These are phyloP conservation scores for Hypoxylon sp. DNA, from an alignment of 2,329 filamentous ascomycete genomes.

Conservation along the genomic window DNA sequence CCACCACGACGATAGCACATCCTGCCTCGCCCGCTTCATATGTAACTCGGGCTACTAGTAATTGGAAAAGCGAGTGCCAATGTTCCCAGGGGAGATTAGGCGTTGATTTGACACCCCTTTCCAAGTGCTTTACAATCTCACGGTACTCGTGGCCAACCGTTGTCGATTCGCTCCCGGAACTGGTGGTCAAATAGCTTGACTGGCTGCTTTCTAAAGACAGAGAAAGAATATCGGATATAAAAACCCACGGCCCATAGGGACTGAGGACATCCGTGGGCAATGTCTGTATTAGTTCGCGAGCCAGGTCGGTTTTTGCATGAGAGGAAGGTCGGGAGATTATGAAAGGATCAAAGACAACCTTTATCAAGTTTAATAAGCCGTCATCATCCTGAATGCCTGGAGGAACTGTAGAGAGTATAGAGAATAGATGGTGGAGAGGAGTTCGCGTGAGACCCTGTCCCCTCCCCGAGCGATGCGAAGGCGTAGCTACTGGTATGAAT, in stretches of 20 bases:
- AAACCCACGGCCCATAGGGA: conserved; percentile 67
- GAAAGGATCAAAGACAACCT: conserved; percentile 71
- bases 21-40: conserved; percentile 77
- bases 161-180: conserved; percentile 61
- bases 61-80: conserved; percentile 71
- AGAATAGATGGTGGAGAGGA: conserved; percentile 76
- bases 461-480: conserved; percentile 73
- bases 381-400: conserved; percentile 65
- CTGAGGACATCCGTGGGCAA: conserved; percentile 62
- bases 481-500: conserved; percentile 75
- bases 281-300: conserved; percentile 66
- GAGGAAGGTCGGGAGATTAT: conserved; percentile 63
- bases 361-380: conserved; percentile 63
- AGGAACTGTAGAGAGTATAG: conserved; percentile 69
- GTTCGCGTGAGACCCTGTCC: conserved; percentile 66
- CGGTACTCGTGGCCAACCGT: conserved; percentile 78
- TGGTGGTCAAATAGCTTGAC: conserved; percentile 57
- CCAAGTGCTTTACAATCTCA: conserved; percentile 76
- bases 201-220: conserved; percentile 60
- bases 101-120: conserved; percentile 69
- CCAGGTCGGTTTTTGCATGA: conserved; percentile 63
- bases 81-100: conserved; percentile 63
- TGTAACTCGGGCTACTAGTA: conserved; percentile 69
- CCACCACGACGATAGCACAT: conserved; percentile 76
- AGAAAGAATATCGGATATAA: conserved; percentile 64